These are phyloP conservation scores for Komagataella pastoris DNA, from an alignment of 805 yeast genomes.

Conservation along the genomic window DNA sequence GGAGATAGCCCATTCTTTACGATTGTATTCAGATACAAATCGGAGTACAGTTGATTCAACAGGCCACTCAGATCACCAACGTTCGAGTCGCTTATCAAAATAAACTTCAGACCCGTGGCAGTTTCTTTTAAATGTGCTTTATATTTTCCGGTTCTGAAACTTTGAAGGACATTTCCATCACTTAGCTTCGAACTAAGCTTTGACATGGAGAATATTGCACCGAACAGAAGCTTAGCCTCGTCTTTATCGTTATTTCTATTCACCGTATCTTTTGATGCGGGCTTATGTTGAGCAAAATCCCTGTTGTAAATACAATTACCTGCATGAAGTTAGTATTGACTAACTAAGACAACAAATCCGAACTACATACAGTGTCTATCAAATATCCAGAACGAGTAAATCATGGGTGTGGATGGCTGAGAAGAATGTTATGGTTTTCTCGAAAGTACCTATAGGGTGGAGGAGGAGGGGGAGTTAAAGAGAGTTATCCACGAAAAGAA, in stretches of 20 bases:
- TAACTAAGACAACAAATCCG: background rate
- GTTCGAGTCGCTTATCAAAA: slow-evolving; percentile 53
- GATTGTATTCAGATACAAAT: slow-evolving; percentile 44
- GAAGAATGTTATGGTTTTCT: background rate
- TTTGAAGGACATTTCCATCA: slow-evolving; percentile 24
- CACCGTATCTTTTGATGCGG: slow-evolving; percentile 6
- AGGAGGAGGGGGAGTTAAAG: background rate
- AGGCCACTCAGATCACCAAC: slow-evolving; percentile 41
- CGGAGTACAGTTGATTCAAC: slow-evolving; percentile 45
- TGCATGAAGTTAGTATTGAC: slow-evolving; percentile 6
- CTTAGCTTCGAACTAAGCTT: slow-evolving; percentile 52
- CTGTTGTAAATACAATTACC: slow-evolving; percentile 70
- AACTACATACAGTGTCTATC: slow-evolving; percentile 66
- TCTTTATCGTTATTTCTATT: slow-evolving; percentile 53
- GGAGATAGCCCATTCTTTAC: slow-evolving; percentile 36
- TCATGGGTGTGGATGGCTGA: slow-evolving; percentile 7
- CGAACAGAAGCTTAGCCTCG: slow-evolving; percentile 71
- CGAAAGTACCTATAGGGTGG: background rate
- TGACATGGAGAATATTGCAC: slow-evolving; percentile 68
- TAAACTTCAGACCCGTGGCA: slow-evolving; percentile 65
- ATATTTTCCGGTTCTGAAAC: slow-evolving; percentile 63
- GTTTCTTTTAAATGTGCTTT: slow-evolving; percentile 74
- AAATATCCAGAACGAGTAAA: slow-evolving; percentile 80
- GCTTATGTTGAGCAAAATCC: slow-evolving; percentile 31
- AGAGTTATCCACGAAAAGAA: background rate